phyloP scores from a whole-genome alignment of 352 stramenopile genomes.

The Phytopythium cucurbitacearum region DNA sequence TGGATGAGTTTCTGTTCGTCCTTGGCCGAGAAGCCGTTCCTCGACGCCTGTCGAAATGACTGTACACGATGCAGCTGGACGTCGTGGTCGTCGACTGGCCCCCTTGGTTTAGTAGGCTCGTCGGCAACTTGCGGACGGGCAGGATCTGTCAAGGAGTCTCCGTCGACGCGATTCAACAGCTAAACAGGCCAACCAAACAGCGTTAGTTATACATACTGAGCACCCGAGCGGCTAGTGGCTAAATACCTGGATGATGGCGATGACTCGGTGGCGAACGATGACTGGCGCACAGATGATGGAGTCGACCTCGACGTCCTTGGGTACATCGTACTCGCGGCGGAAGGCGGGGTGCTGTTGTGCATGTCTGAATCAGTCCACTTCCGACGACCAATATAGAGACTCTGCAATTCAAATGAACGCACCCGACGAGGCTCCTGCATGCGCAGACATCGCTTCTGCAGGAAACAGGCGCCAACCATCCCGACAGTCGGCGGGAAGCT shows the following conservation, averaged over 20 bases:
- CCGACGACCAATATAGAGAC: not conserved
- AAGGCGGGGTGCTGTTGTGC: conserved; percentile 43
- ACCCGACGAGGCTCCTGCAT: conserved; percentile 57
- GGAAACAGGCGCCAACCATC: conserved; percentile 51
- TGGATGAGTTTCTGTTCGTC: conserved; percentile 67
- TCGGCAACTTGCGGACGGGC: conserved; percentile 7
- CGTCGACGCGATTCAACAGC: conserved; percentile 53
- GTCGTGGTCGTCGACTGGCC: conserved; percentile 28
- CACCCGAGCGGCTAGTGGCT: too few species aligned
- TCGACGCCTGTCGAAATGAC: conserved; percentile 16
- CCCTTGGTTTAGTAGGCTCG: not conserved
- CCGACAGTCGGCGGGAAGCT: conserved; percentile 52
- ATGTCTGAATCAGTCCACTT: not conserved
- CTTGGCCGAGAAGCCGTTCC: conserved; percentile 44
- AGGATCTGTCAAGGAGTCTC: conserved; percentile 4
- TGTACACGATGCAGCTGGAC: conserved; percentile 32
- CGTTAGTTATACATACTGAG: not conserved
- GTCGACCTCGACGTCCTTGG: conserved; percentile 41
- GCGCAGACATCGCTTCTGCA: conserved; percentile 46
- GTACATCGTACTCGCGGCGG: conserved; percentile 54
- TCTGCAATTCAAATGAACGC: not conserved
- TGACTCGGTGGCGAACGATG: conserved; percentile 43
- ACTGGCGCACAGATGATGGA: conserved; percentile 56
- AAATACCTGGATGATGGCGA: conserved; percentile 50
- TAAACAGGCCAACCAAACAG: conserved; percentile 5